Base-by-base conservation (phyloP, 257 asterid species). In the Prunella vulgaris region DNA sequence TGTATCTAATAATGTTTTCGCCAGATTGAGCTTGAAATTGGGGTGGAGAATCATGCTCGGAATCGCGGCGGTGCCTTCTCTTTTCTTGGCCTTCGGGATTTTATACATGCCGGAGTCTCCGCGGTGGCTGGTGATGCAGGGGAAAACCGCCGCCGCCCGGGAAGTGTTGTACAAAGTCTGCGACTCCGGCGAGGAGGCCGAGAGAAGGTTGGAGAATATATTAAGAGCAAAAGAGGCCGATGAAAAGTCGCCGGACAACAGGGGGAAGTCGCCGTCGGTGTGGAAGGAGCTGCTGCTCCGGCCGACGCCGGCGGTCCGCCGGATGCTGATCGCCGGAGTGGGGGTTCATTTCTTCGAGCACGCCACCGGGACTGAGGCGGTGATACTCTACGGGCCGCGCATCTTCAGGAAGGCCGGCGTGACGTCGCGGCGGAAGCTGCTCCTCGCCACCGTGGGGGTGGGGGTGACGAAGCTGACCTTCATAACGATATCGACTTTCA, bases 21-120 rank as follows among this genome's bases (percentile, higher is more conserved):
- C 95, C 0, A 69, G 46, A 1, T 38, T 87, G 61, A 64, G 84
- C 0, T 56, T 84, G 59, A 56, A 67, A 10, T 66, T 85, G 2
- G 88, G 85, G 0, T 90, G 96, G 96, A 64, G 96, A 70, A 38
- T 90, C 10, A 90, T 90, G 96, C 90, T 90, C 17, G 96, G 95
- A 5, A 57, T 90, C 2, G 93, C 93, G 0, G 87, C 95, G 1
- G 28, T 83, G 6, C 96, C 96, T 2, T 87, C 95, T 7, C 58
- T 90, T 7, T 54, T 69, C 52, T 42, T 90, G 64, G 90, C 89
- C 0, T 32, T 83, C 60, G 96, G 95, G 8, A 30, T 86, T 0
- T 57, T 81, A 0, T 72, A 74, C 48, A 84, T 90, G 95, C 96
- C 96, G 1, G 96, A 90, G 74, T 90, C 96, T 1, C 96, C 96